Conservation (phyloP, 345 rosid genomes). For the Camelina hispida region DNA sequence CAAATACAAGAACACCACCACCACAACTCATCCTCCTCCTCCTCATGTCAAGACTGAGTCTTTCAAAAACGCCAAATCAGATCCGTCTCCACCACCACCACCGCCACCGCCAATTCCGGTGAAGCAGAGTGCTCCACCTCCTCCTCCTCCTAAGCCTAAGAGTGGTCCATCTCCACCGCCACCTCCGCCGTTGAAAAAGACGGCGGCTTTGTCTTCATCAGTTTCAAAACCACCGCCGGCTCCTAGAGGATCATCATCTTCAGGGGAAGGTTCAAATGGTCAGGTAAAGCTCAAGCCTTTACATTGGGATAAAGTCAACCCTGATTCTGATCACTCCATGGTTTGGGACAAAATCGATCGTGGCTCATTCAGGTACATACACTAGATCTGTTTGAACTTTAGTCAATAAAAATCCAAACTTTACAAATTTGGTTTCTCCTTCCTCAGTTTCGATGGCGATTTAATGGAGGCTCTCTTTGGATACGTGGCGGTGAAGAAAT, state of each 20-base stretch:
- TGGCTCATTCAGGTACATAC: slow-evolving; percentile 86
- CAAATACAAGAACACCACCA: slow-evolving; percentile 5
- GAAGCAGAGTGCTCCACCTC: slow-evolving; percentile 38
- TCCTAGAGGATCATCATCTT: slow-evolving; percentile 47
- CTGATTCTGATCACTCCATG: slow-evolving; percentile 69
- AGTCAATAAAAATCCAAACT: slow-evolving; percentile 1
- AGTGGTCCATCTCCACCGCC: slow-evolving; percentile 45
- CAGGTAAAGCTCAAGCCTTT: slow-evolving; percentile 79
- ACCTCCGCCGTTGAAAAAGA: slow-evolving; percentile 48
- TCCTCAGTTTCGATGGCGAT: slow-evolving; percentile 73
- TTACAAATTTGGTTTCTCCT: neutral
- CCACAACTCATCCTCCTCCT: neutral
- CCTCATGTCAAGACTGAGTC: neutral
- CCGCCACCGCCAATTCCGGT: slow-evolving; percentile 42
- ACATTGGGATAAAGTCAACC: slow-evolving; percentile 88
- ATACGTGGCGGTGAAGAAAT: slow-evolving; percentile 59
- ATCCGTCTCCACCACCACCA: neutral
- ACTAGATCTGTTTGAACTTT: neutral
- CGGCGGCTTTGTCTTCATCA: slow-evolving; percentile 38
- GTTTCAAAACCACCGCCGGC: slow-evolving; percentile 48
- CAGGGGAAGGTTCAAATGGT: slow-evolving; percentile 46
- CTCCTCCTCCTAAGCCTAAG: slow-evolving; percentile 37
- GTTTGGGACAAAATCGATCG: slow-evolving; percentile 86
- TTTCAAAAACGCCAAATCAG: neutral
- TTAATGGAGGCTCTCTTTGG: slow-evolving; percentile 97